Conservation (phyloP, 768 basidiomycete species). For the Omphalotus guepiniiformis region DNA sequence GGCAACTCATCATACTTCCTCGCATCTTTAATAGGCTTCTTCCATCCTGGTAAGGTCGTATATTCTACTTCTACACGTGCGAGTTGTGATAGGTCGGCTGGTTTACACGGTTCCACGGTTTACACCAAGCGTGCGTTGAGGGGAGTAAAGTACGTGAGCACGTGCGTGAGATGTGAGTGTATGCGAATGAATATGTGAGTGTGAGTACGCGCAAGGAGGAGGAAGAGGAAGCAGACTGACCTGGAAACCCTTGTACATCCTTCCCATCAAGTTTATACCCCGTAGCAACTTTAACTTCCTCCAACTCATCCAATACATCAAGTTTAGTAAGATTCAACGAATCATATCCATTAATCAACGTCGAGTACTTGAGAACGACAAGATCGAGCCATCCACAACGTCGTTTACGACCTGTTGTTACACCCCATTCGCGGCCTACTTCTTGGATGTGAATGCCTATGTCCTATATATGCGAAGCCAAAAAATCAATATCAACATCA, state of each 20-base stretch:
- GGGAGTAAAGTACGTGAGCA: too few relatives aligned
- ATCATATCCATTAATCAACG: slow-evolving; percentile 94
- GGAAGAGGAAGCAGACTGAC: slow-evolving; percentile 36
- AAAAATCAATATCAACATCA: neutral
- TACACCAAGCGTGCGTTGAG: neutral
- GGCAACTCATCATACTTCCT: slow-evolving; percentile 74
- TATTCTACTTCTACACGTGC: slow-evolving; percentile 81
- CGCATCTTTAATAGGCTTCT: slow-evolving; percentile 62
- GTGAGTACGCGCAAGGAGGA: neutral
- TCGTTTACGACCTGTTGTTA: slow-evolving; percentile 87
- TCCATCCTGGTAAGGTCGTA: slow-evolving; percentile 89
- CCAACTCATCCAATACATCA: slow-evolving; percentile 81
- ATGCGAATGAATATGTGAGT: too few relatives aligned
- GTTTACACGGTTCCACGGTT: neutral
- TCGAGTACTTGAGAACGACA: slow-evolving; percentile 90
- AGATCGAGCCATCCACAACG: slow-evolving; percentile 98
- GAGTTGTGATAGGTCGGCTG: slow-evolving; percentile 86
- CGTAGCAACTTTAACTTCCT: slow-evolving; percentile 85
- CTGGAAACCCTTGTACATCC: slow-evolving; percentile 82
- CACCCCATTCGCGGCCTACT: slow-evolving; percentile 88
- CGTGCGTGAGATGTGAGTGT: too few relatives aligned
- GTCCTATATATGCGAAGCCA: slow-evolving; percentile 40
- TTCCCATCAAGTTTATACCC: slow-evolving; percentile 77
- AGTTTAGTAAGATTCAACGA: slow-evolving; percentile 92
- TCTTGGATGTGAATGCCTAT: slow-evolving; percentile 87